Conservation (phyloP, 352 stramenopile species). For the Phytophthora pluvialis region DNA sequence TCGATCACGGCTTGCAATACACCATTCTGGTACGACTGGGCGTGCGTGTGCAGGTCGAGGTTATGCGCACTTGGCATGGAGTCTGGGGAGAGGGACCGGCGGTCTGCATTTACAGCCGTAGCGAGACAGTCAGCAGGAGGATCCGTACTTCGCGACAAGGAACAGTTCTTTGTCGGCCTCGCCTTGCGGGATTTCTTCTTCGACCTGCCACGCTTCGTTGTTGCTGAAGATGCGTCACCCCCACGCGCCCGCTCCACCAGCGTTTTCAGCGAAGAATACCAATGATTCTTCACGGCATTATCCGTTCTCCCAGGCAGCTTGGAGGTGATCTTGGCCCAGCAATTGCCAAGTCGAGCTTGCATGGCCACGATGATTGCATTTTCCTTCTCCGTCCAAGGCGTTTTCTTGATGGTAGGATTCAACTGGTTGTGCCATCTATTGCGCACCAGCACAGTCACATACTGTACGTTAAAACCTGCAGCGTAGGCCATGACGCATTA, state of each 20-base stretch:
- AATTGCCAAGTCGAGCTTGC: slow-evolving; percentile 92
- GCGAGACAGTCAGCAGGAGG: background rate
- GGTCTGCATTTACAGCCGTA: slow-evolving; percentile 4
- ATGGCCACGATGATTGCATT: slow-evolving; percentile 84
- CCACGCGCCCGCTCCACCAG: slow-evolving; percentile 42
- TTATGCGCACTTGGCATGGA: slow-evolving; percentile 36
- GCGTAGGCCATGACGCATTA: background rate
- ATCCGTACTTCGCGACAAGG: background rate
- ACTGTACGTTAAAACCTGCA: background rate
- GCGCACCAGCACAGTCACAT: background rate
- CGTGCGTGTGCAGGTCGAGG: slow-evolving; percentile 18
- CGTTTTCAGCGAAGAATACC: slow-evolving; percentile 89
- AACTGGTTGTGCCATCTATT: slow-evolving; percentile 88
- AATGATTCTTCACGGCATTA: slow-evolving; percentile 99
- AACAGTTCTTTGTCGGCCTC: slow-evolving; percentile 9
- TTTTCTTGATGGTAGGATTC: slow-evolving; percentile 82
- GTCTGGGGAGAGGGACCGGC: slow-evolving; percentile 41
- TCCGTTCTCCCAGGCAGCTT: slow-evolving; percentile 94
- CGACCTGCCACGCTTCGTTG: slow-evolving; percentile 15
- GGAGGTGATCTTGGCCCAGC: slow-evolving; percentile 98
- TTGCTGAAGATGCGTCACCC: background rate
- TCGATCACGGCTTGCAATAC: slow-evolving; percentile 33
- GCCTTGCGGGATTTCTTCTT: slow-evolving; percentile 28
- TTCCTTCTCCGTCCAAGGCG: slow-evolving; percentile 83
- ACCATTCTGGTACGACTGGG: slow-evolving; percentile 15